Evolutionary conservation across 441 rosid genomes (phyloP), one percentile per base, ranked within the genome.

Genomic region (Rhodomyrtus psidioides): DNA sequence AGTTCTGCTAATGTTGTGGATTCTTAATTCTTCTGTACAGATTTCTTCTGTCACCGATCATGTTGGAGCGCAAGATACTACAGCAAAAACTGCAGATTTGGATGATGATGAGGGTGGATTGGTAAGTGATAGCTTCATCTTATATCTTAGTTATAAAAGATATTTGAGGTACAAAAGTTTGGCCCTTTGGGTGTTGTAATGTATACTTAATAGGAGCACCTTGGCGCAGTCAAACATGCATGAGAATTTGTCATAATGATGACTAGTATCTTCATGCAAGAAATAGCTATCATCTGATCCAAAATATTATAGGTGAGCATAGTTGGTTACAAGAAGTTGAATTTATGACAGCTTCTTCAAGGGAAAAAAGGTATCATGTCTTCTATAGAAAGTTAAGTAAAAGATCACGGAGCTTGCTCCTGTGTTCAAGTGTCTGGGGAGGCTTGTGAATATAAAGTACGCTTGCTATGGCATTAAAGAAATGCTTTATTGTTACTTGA

Each of bases 41-140:
- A 97, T 96, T 82, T 95, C 98, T 51, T 95, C 98, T 86, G 99
- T 96, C 76, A 89, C 99, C 16, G 99, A 96, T 92, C 99, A 96
- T 84, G 92, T 92, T 86, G 95, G 94, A 53, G 86, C 94, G 28
- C 98, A 95, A 91, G 99, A 96, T 56, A 55, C 91, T 83, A 88
- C 87, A 14, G 93, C 97, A 55, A 96, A 95, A 88, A 92, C 98
- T 90, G 97, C 98, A 5, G 99, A 96, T 90, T 93, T 96, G 81
- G 99, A 96, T 92, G 99, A 96, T 91, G 98, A 96, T 86, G 99
- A 98, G 60, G 98, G 98, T 85, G 99, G 99, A 57, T 87, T 95
- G 95, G 99, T 95, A 85, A 92, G 97, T 90, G 84, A 85, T 60
- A 56, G 83, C 53, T 60, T 56, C 53, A 6, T 84, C 53, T 84